phyloP scores from a whole-genome alignment of 2,329 filamentous ascomycete species.

The Hypoxylon rubiginosum region DNA sequence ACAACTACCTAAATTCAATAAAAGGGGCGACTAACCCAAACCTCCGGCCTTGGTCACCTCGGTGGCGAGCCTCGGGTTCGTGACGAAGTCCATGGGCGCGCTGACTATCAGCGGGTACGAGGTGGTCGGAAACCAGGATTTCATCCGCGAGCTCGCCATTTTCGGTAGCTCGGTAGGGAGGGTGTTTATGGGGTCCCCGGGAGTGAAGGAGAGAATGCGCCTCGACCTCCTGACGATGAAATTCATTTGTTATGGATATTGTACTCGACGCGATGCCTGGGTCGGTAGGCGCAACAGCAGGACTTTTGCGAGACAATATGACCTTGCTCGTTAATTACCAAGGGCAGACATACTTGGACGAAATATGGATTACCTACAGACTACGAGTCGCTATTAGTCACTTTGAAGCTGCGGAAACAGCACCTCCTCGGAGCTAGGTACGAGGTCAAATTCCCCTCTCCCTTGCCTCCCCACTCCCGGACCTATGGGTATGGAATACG shows the following conservation, averaged over 20 bases:
- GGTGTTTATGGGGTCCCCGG: conserved; percentile 10
- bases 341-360: background rate
- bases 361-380: background rate
- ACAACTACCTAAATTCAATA: no score
- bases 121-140: conserved; percentile 55
- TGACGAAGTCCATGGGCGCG: conserved; percentile 58
- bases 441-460: background rate
- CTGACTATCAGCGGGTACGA: conserved; percentile 56
- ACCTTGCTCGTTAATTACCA: background rate
- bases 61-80: conserved; percentile 56
- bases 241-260: background rate
- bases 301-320: conserved; percentile 6
- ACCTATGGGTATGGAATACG: conserved; percentile 1
- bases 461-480: conserved; percentile 15
- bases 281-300: background rate
- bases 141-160: conserved; percentile 47
- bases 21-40: conserved; percentile 50
- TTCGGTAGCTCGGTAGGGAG: conserved; percentile 25
- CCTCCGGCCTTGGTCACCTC: conserved; percentile 59
- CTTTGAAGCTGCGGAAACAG: conserved; percentile 8
- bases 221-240: background rate
- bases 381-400: background rate
- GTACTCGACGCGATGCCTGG: background rate
- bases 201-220: background rate
- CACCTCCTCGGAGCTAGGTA: conserved; percentile 36